phyloP scores from a whole-genome alignment of 805 yeast genomes.

The Starmerella geochares region DNA sequence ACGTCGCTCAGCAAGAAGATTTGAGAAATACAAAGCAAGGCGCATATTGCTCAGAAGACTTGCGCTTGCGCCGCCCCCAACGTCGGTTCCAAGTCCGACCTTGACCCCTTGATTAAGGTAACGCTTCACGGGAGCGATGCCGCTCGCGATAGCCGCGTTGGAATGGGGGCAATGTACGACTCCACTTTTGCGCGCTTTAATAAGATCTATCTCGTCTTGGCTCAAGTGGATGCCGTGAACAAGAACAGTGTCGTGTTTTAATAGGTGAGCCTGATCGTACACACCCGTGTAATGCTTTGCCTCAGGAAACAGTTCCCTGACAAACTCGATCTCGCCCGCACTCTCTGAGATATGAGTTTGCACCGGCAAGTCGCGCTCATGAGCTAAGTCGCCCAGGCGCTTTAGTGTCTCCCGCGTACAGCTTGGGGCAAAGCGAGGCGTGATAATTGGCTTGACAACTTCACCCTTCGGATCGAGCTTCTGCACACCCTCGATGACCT shows the following conservation, averaged over 20 bases:
- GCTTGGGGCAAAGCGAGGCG: constrained; percentile 91
- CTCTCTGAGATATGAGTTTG: constrained; percentile 93
- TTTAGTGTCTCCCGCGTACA: constrained; percentile 56
- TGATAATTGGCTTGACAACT: constrained; percentile 59
- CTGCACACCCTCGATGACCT: constrained; percentile 48
- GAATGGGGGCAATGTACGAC: constrained; percentile 91
- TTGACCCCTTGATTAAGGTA: constrained; percentile 55
- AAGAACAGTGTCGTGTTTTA: constrained; percentile 58
- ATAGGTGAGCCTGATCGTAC: constrained; percentile 52
- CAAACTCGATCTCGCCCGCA: constrained; percentile 62
- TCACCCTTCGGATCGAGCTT: constrained; percentile 45
- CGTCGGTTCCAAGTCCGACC: constrained; percentile 73
- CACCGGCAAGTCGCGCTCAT: constrained; percentile 44
- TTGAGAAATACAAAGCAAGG: constrained; percentile 61
- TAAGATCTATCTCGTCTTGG: constrained; percentile 50
- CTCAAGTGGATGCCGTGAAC: constrained; percentile 83
- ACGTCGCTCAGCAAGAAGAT: constrained; percentile 55
- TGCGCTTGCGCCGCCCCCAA: constrained; percentile 66
- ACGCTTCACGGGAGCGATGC: constrained; percentile 74
- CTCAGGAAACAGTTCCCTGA: constrained; percentile 60
- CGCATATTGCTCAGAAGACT: constrained; percentile 56
- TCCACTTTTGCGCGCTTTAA: constrained; percentile 51
- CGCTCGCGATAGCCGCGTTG: constrained; percentile 77
- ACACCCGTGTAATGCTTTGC: constrained; percentile 62
- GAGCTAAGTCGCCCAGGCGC: constrained; percentile 53